Conservation (phyloP, 2,329 filamentous ascomycete genomes). For the Xylogone sp. region DNA sequence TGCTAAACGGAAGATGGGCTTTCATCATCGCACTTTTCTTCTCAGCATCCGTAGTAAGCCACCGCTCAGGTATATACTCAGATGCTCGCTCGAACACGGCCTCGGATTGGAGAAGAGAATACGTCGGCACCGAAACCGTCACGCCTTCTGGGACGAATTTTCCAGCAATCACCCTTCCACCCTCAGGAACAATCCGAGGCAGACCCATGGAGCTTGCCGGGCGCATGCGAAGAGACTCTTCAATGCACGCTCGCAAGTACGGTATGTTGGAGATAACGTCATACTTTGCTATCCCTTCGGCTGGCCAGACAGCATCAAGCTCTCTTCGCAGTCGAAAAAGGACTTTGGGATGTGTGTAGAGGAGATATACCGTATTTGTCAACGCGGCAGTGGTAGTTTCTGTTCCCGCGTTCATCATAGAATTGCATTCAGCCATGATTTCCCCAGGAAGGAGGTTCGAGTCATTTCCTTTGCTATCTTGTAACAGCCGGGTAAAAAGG, state of each 20-base stretch:
- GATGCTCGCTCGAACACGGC: slow-evolving; percentile 34
- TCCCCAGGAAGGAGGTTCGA: slow-evolving; percentile 52
- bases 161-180: slow-evolving; percentile 39
- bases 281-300: slow-evolving; percentile 42
- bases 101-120: slow-evolving; percentile 34
- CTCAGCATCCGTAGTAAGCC: slow-evolving; percentile 36
- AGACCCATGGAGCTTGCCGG: slow-evolving; percentile 41
- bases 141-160: slow-evolving; percentile 42
- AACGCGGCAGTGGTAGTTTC: slow-evolving; percentile 49
- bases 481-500: slow-evolving; percentile 55
- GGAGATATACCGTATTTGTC: slow-evolving; percentile 47
- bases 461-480: slow-evolving; percentile 37
- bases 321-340: slow-evolving; percentile 38
- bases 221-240: slow-evolving; percentile 44
- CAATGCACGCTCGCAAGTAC: slow-evolving; percentile 48
- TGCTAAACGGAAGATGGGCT: slow-evolving; percentile 31
- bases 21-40: slow-evolving; percentile 34
- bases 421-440: slow-evolving; percentile 50
- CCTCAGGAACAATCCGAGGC: slow-evolving; percentile 39
- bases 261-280: slow-evolving; percentile 47
- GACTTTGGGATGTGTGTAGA: slow-evolving; percentile 42
- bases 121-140: slow-evolving; percentile 39
- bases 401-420: slow-evolving; percentile 47
- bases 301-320: slow-evolving; percentile 39
- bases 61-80: slow-evolving; percentile 36